Conservation (phyloP, 441 rosid species). For the Populus tomentosa region DNA sequence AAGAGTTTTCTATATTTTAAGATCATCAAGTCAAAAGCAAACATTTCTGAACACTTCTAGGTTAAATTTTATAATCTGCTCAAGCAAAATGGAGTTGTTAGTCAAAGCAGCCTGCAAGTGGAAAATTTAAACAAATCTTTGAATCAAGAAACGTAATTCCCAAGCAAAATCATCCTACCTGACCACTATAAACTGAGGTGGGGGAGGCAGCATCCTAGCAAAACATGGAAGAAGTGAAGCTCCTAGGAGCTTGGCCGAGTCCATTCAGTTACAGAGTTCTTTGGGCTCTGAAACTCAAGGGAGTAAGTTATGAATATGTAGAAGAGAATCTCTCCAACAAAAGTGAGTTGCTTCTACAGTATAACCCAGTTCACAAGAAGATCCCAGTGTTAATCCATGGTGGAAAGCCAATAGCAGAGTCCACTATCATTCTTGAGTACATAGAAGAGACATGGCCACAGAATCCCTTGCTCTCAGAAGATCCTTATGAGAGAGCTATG, state of each 20-base stretch:
- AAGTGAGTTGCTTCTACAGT: conserved; percentile 19
- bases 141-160: background rate
- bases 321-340: conserved; percentile 37
- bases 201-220: background rate
- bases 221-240: conserved; percentile 36
- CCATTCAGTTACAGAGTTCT: conserved; percentile 35
- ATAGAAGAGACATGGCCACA: conserved; percentile 46
- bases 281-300: conserved; percentile 50
- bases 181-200: background rate
- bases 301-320: conserved; percentile 24
- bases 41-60: background rate
- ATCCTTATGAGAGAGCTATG: conserved; percentile 33
- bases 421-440: conserved; percentile 41
- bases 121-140: background rate
- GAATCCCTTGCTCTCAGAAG: conserved; percentile 33
- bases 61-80: background rate
- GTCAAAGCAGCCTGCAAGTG: background rate
- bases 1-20: too few species aligned
- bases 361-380: conserved; percentile 26
- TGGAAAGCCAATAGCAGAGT: conserved; percentile 37
- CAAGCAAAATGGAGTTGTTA: background rate
- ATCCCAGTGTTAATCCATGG: conserved; percentile 41
- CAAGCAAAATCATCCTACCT: background rate
- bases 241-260: conserved; percentile 37
- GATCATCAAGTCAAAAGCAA: background rate